These are phyloP conservation scores for Hyphochytrium catenoides DNA, from an alignment of 352 stramenopile species.

Conservation along the genomic window DNA sequence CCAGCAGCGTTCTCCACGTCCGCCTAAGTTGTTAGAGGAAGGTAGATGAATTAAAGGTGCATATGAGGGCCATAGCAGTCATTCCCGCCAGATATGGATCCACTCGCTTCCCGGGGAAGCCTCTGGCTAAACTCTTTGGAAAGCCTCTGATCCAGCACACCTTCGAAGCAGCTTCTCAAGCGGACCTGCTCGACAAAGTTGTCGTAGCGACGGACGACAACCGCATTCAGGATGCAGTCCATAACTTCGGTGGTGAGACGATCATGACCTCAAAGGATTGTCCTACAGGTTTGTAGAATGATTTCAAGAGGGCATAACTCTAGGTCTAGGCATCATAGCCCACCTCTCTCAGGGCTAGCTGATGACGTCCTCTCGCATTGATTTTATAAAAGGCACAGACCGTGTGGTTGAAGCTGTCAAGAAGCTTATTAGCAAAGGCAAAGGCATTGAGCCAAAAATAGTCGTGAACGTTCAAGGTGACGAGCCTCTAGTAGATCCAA, in stretches of 20 bases:
- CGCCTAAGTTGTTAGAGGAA: too few relatives aligned
- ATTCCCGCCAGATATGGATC: slow-evolving; percentile 45
- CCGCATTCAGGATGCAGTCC: slow-evolving; percentile 21
- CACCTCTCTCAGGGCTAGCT: too few relatives aligned
- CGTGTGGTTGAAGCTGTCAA: slow-evolving; percentile 32
- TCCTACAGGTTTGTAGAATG: too few relatives aligned
- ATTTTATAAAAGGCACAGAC: slow-evolving; percentile 49
- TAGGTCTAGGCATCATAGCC: too few relatives aligned
- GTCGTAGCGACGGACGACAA: slow-evolving; percentile 47
- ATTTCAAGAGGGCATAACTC: too few relatives aligned
- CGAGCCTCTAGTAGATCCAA: slow-evolving; percentile 43
- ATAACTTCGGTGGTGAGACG: slow-evolving; percentile 16
- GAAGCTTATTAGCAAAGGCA: too few relatives aligned
- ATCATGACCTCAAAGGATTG: slow-evolving; percentile 30
- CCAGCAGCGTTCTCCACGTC: too few relatives aligned
- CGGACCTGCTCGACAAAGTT: slow-evolving; percentile 30
- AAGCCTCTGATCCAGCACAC: slow-evolving; percentile 60
- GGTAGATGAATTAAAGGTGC: too few relatives aligned
- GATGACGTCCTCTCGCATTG: too few relatives aligned
- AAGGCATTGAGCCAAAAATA: slow-evolving; percentile 24
- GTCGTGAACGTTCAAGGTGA: slow-evolving; percentile 60
- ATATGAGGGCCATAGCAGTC: slow-evolving; percentile 20
- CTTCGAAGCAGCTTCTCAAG: slow-evolving; percentile 22
- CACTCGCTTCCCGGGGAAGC: slow-evolving; percentile 44
- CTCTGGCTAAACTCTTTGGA: slow-evolving; percentile 40